Evolutionary conservation across 2,329 filamentous ascomycete genomes (phyloP).

Genomic region (Penicillium sp.): DNA sequence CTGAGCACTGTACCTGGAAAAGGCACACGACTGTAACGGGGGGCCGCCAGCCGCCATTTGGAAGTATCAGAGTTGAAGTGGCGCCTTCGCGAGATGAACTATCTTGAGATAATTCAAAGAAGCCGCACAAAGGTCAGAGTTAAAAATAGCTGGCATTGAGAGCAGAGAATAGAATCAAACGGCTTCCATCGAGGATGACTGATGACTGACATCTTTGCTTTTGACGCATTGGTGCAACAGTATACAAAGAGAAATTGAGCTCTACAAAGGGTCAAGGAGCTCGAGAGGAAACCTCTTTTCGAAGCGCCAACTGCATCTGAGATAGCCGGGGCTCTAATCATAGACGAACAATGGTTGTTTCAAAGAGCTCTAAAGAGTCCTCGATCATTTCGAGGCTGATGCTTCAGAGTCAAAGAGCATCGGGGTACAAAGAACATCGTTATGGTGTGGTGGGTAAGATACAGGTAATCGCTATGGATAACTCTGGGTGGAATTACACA

Average conservation of each 20-base stretch:
- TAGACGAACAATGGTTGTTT: background rate
- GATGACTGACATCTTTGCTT: background rate
- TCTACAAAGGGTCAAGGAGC: background rate
- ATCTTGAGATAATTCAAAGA: background rate
- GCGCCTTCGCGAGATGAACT: background rate
- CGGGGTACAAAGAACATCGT: background rate
- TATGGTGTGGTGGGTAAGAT: background rate
- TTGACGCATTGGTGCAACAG: background rate
- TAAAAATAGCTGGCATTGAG: background rate
- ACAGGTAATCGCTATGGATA: background rate
- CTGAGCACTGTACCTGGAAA: background rate
- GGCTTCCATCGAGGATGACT: background rate
- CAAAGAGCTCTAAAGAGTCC: too few relatives aligned
- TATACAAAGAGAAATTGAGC: background rate
- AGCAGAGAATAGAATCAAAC: background rate
- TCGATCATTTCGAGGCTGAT: background rate
- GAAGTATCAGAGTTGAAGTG: background rate
- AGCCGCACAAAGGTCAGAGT: background rate
- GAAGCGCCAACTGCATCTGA: background rate
- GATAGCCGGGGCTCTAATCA: background rate
- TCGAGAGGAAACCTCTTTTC: background rate
- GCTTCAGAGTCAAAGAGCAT: background rate
- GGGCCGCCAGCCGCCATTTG: background rate
- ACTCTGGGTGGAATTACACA: background rate
- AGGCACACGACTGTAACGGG: background rate